Percentiles rank a stretch among this genome's conserved stretches.
phyloP scores from a whole-genome alignment of 2,329 filamentous ascomycete genomes.

The Hirsutella thompsonii region DNA sequence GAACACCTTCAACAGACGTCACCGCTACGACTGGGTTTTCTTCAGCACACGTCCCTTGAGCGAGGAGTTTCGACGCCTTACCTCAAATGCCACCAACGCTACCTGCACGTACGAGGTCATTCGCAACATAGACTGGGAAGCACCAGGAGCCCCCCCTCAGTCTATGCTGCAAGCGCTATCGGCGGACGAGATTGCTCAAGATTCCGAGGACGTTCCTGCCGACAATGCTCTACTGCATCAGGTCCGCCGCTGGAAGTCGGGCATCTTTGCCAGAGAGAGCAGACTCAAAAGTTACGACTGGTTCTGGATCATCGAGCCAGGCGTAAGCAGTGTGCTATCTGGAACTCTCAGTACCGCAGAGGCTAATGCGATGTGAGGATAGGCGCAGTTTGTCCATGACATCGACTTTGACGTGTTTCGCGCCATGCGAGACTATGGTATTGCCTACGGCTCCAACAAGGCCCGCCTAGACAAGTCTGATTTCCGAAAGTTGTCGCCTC shows the following conservation, averaged over 20 bases:
- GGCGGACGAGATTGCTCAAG: too few relatives aligned
- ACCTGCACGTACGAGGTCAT: slow-evolving; percentile 61
- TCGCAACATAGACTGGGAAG: slow-evolving; percentile 63
- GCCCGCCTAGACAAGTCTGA: slow-evolving; percentile 30
- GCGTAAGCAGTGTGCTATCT: slow-evolving; percentile 26
- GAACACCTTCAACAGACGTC: slow-evolving; percentile 58
- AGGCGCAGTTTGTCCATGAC: slow-evolving; percentile 41
- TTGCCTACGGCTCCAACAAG: slow-evolving; percentile 59
- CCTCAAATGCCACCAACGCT: slow-evolving; percentile 56
- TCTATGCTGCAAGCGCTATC: not conserved
- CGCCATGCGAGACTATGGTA: slow-evolving; percentile 73
- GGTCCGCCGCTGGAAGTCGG: slow-evolving; percentile 74
- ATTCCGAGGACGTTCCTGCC: not conserved
- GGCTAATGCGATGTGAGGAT: slow-evolving; percentile 1
- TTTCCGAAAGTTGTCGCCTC: slow-evolving; percentile 29
- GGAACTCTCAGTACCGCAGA: not conserved
- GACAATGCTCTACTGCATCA: slow-evolving; percentile 49
- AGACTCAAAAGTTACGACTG: slow-evolving; percentile 48
- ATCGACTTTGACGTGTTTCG: slow-evolving; percentile 79
- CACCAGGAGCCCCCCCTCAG: slow-evolving; percentile 39
- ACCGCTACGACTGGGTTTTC: slow-evolving; percentile 81
- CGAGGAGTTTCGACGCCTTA: slow-evolving; percentile 59
- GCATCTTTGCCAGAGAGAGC: slow-evolving; percentile 68
- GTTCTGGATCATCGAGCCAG: slow-evolving; percentile 49
- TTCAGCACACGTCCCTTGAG: slow-evolving; percentile 73